Conservation (phyloP, 495 filamentous ascomycete genomes). For the Xylaria telfairii region DNA sequence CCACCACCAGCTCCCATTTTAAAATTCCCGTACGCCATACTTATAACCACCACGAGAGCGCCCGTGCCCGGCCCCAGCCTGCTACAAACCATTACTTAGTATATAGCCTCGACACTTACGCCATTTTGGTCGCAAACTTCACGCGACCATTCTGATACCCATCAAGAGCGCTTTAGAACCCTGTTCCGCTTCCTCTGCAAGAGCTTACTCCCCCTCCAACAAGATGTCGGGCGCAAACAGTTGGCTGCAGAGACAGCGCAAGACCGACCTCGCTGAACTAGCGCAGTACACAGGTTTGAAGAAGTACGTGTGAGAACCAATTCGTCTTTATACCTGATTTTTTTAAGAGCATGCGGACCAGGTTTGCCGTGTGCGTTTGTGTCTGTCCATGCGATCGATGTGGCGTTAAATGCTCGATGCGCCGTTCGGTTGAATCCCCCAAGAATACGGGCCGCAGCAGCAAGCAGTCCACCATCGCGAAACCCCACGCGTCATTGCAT, state of each 20-base stretch:
- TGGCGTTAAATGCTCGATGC: conserved; percentile 13
- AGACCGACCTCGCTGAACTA: conserved; percentile 77
- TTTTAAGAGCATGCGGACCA: conserved; percentile 20
- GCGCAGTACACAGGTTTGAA: conserved; percentile 74
- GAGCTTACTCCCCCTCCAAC: conserved; percentile 7
- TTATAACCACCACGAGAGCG: conserved; percentile 17
- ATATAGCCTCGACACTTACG: conserved; percentile 21
- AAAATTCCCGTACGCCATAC: background rate
- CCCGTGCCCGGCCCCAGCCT: conserved; percentile 19
- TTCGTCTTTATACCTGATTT: conserved; percentile 18
- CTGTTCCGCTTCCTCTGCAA: background rate
- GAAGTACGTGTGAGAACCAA: conserved; percentile 60
- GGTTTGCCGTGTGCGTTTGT: background rate
- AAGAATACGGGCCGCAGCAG: conserved; percentile 30
- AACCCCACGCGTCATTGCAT: conserved; percentile 28
- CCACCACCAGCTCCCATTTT: conserved; percentile 23
- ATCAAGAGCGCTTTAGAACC: conserved; percentile 1
- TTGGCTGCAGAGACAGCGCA: conserved; percentile 85
- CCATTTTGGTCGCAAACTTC: conserved; percentile 43
- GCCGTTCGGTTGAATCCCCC: conserved; percentile 24
- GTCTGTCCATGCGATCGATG: background rate
- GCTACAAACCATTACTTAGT: conserved; percentile 30
- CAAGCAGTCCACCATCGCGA: conserved; percentile 17
- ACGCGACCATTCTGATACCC: conserved; percentile 37
- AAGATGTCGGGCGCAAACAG: conserved; percentile 57